phyloP scores from a whole-genome alignment of 2,329 filamentous ascomycete species.

The Neofusicoccum parvum region DNA sequence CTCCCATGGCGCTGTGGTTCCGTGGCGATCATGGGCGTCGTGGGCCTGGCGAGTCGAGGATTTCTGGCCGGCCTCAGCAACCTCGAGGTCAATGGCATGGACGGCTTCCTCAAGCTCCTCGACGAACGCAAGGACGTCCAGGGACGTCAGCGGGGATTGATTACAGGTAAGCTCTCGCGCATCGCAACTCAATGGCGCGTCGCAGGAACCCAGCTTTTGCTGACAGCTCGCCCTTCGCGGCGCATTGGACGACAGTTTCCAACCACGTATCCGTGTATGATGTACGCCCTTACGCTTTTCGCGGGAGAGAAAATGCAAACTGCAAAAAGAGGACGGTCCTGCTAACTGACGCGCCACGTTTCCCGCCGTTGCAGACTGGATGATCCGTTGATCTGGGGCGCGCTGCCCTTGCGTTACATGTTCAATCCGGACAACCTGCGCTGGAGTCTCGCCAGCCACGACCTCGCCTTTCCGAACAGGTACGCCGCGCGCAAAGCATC shows the following conservation, averaged over 20 bases:
- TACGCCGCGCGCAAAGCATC: conserved; percentile 42
- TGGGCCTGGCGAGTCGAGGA: conserved; percentile 68
- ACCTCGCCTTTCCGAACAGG: conserved; percentile 92
- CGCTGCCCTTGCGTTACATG: conserved; percentile 73
- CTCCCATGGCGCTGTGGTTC: conserved; percentile 74
- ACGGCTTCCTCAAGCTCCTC: conserved; percentile 72
- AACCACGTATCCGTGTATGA: conserved; percentile 88
- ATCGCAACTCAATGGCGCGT: background rate
- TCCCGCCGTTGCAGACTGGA: conserved; percentile 65
- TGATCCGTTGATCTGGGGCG: conserved; percentile 92
- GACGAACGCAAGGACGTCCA: conserved; percentile 71
- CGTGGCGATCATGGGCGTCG: conserved; percentile 72
- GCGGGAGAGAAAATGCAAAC: background rate
- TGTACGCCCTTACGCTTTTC: conserved; percentile 29
- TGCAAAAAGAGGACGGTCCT: background rate
- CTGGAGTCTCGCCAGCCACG: conserved; percentile 90
- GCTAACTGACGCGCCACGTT: conserved; percentile 27
- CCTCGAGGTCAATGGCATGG: conserved; percentile 75
- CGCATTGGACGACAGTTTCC: conserved; percentile 59
- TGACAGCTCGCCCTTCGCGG: background rate
- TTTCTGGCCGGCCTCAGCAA: conserved; percentile 77
- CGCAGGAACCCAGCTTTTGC: no score
- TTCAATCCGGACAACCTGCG: conserved; percentile 75
- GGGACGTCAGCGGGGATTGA: conserved; percentile 71
- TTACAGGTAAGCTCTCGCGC: conserved; percentile 67